Conservation (phyloP, 345 rosid species). For the Garcia nutans region DNA sequence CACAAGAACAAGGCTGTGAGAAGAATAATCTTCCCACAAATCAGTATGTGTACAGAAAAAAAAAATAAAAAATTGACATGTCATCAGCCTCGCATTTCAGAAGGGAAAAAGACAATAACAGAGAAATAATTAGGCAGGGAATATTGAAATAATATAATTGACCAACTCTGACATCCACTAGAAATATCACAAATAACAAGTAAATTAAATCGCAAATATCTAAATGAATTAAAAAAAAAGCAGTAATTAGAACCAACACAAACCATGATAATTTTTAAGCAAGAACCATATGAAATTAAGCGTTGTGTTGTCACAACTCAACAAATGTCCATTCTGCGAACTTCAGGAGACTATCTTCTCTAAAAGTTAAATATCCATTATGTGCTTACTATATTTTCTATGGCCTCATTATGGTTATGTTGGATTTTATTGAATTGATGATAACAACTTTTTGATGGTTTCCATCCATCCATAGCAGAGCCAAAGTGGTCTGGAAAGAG, state of each 20-base stretch:
- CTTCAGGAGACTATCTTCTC: neutral
- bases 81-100: neutral
- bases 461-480: neutral
- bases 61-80: neutral
- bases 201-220: neutral
- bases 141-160: neutral
- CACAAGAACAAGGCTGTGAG: neutral
- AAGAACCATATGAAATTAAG: neutral
- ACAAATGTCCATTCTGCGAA: no score
- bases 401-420: neutral
- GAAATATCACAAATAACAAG: neutral
- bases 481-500: neutral
- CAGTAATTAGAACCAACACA: neutral
- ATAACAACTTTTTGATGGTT: conserved; percentile 2
- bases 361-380: neutral
- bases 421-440: neutral
- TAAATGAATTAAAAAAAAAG: neutral
- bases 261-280: neutral
- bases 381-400: neutral
- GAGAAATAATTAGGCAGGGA: neutral
- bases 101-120: neutral
- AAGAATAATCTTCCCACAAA: neutral
- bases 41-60: neutral
- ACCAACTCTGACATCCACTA: neutral
- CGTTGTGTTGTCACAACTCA: neutral